Evolutionary conservation across 371 early-diverging fungal species (phyloP), one percentile per base, ranked within the genome.

Genomic region (Syncephalastrum sp.): DNA sequence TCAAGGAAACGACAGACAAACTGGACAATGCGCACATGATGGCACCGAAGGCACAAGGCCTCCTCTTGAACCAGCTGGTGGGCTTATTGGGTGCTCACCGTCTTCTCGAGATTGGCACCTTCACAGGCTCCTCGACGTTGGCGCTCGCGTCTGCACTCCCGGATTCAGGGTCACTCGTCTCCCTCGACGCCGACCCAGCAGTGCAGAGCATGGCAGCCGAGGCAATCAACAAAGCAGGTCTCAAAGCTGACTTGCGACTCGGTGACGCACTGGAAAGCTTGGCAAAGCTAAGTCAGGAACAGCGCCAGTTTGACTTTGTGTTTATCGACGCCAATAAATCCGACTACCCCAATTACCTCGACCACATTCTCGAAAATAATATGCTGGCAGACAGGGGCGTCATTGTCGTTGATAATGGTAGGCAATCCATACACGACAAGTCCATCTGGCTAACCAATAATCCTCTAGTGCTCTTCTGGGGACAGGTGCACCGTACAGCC

Each of bases 261-360:
- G 75, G 73, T 7, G 43, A 57, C 3, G 79, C 68, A 5, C 33
- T 45, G 15, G 74, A 72, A 8, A 76, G 63, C 53, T 63, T 33
- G 38, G 38, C 10, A 12, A 33, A 33, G 8, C 12, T 33, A 12
- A 33, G 38, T 10, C 38, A 33, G 38, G 38, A 33, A 10, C 8
- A 19, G 0, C 12, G 17, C 10, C 61, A 61, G 46, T 86, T 75
- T 64, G 84, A 84, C 48, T 54, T 79, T 6, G 68, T 86, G 5
- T 86, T 83, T 57, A 24, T 59, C 82, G 88, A 87, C 70, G 88
- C 88, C 5, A 76, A 87, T 62, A 87, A 87, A 51, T 67, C 70
- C 6, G 75, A 70, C 14, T 85, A 86, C 50, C 65, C 82, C 42
- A 59, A 72, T 2, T 84, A 87, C 54, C 82, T 65, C 43, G 67